These are phyloP conservation scores for Heracleum sosnowskyi DNA, from an alignment of 129 eudicot species.

Conservation along the genomic window DNA sequence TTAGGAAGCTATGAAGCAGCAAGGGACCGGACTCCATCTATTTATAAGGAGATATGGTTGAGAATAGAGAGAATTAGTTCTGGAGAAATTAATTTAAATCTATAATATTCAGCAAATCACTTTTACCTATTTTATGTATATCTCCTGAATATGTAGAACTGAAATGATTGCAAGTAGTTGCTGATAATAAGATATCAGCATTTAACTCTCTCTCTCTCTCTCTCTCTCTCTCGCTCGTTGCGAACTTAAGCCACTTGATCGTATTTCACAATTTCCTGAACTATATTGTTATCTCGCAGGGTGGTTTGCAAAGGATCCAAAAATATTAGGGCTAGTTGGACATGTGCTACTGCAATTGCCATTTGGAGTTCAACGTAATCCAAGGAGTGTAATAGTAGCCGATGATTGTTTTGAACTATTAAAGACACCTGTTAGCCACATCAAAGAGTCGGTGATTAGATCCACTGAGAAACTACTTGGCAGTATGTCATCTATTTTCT, in stretches of 20 bases:
- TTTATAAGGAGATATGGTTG: not conserved
- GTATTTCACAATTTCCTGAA: not conserved
- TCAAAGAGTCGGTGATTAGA: conserved; percentile 53
- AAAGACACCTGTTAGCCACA: conserved; percentile 41
- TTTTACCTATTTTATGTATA: not conserved
- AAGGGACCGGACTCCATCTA: not conserved
- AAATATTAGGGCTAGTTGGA: conserved; percentile 67
- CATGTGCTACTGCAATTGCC: conserved; percentile 82
- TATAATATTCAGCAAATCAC: not conserved
- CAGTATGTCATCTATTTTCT: conserved; percentile 41
- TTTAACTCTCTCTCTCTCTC: not conserved
- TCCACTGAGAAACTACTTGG: conserved; percentile 77
- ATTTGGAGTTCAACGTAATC: conserved; percentile 63
- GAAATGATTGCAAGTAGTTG: not conserved
- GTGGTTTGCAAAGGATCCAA: conserved; percentile 86
- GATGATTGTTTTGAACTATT: conserved; percentile 72
- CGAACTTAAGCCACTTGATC: not conserved
- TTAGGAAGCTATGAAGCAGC: not conserved
- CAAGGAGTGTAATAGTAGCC: conserved; percentile 64
- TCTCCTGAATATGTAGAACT: not conserved
- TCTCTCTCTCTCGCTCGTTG: not conserved
- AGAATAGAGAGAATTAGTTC: not conserved
- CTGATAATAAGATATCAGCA: not conserved
- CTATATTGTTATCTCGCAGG: conserved; percentile 29
- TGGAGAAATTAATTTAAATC: not conserved